A percentile compares a stretch with the other conserved stretches of the same genome.
These are phyloP conservation scores for Phoma sp. DNA, from an alignment of 2,329 filamentous ascomycete species.

Conservation along the genomic window DNA sequence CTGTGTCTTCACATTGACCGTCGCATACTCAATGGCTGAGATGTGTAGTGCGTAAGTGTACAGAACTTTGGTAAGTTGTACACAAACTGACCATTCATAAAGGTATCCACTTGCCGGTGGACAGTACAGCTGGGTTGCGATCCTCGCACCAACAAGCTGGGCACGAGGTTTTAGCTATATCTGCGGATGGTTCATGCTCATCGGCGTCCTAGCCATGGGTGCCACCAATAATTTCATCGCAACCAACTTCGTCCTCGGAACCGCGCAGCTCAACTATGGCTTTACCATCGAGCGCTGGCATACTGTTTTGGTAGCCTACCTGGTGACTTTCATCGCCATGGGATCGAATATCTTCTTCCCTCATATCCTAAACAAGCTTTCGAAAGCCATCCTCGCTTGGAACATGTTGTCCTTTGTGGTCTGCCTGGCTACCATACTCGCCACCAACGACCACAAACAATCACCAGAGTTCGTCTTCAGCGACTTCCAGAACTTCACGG, in stretches of 20 bases:
- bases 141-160: constrained; percentile 57
- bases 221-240: constrained; percentile 63
- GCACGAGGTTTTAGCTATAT: constrained; percentile 49
- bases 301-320: constrained; percentile 61
- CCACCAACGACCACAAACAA: constrained; percentile 62
- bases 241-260: constrained; percentile 64
- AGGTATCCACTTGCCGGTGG: constrained; percentile 63
- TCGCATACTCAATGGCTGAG: constrained; percentile 67
- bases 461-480: constrained; percentile 62
- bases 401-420: constrained; percentile 63
- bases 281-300: constrained; percentile 65
- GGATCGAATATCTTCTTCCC: constrained; percentile 60
- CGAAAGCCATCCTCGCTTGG: constrained; percentile 59
- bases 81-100: constrained; percentile 1
- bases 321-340: constrained; percentile 55
- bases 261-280: constrained; percentile 60
- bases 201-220: constrained; percentile 60
- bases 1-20: constrained; percentile 59
- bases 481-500: constrained; percentile 63
- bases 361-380: constrained; percentile 60
- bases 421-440: constrained; percentile 61
- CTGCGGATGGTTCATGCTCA: constrained; percentile 48
- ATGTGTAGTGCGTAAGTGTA: constrained; percentile 57
- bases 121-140: constrained; percentile 66
- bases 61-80: not conserved